phyloP scores from a whole-genome alignment of 257 asterid species.

The Solanum megistacrolobum region DNA sequence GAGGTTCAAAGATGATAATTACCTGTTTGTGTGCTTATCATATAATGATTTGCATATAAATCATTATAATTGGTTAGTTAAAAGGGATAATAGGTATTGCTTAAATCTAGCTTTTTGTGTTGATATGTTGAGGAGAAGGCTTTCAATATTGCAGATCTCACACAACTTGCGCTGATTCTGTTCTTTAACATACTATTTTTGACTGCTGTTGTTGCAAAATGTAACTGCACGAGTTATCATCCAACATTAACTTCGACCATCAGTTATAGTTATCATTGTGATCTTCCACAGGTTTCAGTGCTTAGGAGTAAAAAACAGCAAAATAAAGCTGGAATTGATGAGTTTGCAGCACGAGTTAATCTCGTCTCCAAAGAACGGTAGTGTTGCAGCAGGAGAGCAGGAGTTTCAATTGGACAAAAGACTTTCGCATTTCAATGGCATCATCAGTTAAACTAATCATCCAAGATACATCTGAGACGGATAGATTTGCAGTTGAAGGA shows the following conservation, averaged over 20 bases:
- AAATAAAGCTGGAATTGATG: conserved; percentile 22
- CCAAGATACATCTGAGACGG: not conserved
- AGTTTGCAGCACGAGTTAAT: conserved; percentile 40
- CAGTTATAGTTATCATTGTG: not conserved
- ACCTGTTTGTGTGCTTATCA: not conserved
- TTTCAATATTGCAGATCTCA: not conserved
- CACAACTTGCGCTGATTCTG: not conserved
- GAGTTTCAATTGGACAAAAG: not conserved
- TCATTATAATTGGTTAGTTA: not conserved
- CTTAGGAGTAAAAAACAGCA: conserved; percentile 36
- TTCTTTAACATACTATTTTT: not conserved
- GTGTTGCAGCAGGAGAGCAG: not conserved
- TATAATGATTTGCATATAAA: not conserved
- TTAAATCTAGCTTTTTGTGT: not conserved
- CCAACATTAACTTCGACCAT: not conserved
- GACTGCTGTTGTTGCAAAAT: not conserved
- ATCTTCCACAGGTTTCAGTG: conserved; percentile 29
- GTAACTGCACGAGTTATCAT: not conserved
- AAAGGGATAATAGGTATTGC: not conserved
- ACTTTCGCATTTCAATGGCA: not conserved
- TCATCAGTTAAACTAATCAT: not conserved
- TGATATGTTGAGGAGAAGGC: not conserved
- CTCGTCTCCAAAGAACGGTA: conserved; percentile 3
- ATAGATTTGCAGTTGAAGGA: not conserved
- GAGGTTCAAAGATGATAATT: not conserved